These are phyloP conservation scores for Calonectria pseudoreteaudii DNA, from an alignment of 2,329 filamentous ascomycete species.

Conservation along the genomic window DNA sequence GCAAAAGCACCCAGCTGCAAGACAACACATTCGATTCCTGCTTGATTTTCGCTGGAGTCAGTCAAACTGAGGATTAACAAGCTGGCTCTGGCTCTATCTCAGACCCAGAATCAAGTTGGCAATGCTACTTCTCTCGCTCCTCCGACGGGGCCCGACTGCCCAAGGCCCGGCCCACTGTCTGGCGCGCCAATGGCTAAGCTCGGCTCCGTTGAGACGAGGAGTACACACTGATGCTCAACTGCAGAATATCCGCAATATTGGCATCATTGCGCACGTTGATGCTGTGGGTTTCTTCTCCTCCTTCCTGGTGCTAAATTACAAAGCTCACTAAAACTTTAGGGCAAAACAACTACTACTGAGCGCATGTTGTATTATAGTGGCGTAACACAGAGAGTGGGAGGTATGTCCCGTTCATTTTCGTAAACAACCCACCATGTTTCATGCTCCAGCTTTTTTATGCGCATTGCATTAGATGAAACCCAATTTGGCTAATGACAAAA, in stretches of 20 bases:
- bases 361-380: constrained; percentile 99
- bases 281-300: constrained; percentile 63
- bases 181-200: constrained; percentile 37
- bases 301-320: background rate
- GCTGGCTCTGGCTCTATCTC: constrained; percentile 19
- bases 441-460: background rate
- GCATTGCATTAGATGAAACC: background rate
- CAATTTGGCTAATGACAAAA: constrained; percentile 40
- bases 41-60: constrained; percentile 8
- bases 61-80: constrained; percentile 32
- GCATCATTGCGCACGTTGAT: constrained; percentile 98
- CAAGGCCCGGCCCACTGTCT: constrained; percentile 35
- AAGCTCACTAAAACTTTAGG: constrained; percentile 55
- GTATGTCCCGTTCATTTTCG: constrained; percentile 49
- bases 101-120: constrained; percentile 16
- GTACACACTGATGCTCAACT: constrained; percentile 42
- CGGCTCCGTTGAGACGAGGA: constrained; percentile 29
- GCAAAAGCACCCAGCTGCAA: constrained; percentile 29
- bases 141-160: constrained; percentile 36
- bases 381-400: constrained; percentile 85
- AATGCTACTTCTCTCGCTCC: constrained; percentile 41
- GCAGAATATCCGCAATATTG: constrained; percentile 86
- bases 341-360: constrained; percentile 98
- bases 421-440: background rate
- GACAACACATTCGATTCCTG: constrained; percentile 17